These are phyloP conservation scores for Phylloporus sp. DNA, from an alignment of 768 basidiomycete genomes.

Conservation along the genomic window DNA sequence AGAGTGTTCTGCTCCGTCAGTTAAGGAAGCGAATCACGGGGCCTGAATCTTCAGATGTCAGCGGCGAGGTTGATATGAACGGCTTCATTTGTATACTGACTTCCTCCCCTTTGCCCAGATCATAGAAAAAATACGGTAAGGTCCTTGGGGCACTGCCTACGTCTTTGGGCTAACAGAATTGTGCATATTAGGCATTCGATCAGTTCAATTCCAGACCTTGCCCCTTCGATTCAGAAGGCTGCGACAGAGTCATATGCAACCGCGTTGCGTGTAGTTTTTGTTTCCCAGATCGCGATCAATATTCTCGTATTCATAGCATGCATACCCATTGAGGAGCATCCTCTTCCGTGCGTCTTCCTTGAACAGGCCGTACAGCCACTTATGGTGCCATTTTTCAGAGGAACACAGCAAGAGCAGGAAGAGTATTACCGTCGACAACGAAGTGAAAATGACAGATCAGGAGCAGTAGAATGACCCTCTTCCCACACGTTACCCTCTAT, in stretches of 20 bases:
- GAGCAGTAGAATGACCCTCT: constrained; percentile 13
- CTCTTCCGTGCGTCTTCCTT: constrained; percentile 41
- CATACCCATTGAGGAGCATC: constrained; percentile 73
- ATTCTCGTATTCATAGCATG: constrained; percentile 64
- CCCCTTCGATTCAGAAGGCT: constrained; percentile 49
- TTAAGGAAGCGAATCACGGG: constrained; percentile 75
- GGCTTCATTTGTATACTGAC: constrained; percentile 17
- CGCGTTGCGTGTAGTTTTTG: constrained; percentile 79
- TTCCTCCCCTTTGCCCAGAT: constrained; percentile 42
- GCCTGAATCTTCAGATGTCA: constrained; percentile 66
- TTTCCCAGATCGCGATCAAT: constrained; percentile 68
- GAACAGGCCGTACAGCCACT: constrained; percentile 14
- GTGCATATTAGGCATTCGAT: constrained; percentile 56
- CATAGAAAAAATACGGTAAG: constrained; percentile 66
- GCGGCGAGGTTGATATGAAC: constrained; percentile 32
- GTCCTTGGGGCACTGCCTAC: constrained; percentile 11
- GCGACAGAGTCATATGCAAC: constrained; percentile 77
- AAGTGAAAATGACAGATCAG: constrained; percentile 15
- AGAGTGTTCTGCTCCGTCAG: constrained; percentile 69
- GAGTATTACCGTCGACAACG: constrained; percentile 47
- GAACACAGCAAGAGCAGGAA: constrained; percentile 60
- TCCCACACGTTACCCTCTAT: constrained; percentile 8
- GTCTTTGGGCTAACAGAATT: constrained; percentile 13
- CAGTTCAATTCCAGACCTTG: constrained; percentile 62
- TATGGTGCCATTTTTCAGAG: constrained; percentile 37